Conservation (phyloP, 1,139 yeast genomes). For the Debaryomyces nepalensis region DNA sequence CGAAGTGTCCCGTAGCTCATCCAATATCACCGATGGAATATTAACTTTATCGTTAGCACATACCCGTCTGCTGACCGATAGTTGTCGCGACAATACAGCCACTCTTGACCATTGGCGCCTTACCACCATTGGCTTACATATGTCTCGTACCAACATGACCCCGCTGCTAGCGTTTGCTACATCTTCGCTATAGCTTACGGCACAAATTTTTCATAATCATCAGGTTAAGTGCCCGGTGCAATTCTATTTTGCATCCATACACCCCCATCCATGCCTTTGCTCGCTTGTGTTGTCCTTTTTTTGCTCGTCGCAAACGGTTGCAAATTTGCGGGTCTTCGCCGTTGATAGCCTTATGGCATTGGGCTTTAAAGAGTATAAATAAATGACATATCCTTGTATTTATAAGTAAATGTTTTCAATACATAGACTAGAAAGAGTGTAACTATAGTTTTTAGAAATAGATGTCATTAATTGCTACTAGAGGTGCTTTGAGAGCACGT, state of each 20-base stretch:
- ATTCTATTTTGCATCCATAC: not conserved
- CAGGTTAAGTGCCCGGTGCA: not conserved
- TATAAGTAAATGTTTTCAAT: not conserved
- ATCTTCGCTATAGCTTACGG: not conserved
- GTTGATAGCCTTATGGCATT: conserved; percentile 8
- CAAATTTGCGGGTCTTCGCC: conserved; percentile 11
- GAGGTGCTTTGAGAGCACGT: conserved; percentile 5
- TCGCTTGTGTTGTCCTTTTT: conserved; percentile 19
- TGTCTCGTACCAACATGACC: conserved; percentile 7
- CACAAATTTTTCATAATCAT: conserved; percentile 9
- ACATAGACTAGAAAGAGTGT: not conserved
- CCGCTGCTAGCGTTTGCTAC: not conserved
- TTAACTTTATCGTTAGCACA: conserved; percentile 5
- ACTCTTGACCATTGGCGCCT: not conserved
- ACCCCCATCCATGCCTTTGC: conserved; percentile 10
- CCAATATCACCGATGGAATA: conserved; percentile 20
- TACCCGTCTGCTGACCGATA: conserved; percentile 1
- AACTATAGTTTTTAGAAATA: conserved; percentile 1
- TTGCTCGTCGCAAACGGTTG: conserved; percentile 14
- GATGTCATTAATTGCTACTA: conserved; percentile 9
- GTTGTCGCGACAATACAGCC: not conserved
- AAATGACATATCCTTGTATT: conserved; percentile 2
- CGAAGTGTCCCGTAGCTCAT: conserved; percentile 22
- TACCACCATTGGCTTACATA: not conserved
- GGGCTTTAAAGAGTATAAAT: conserved; percentile 4